Base-by-base conservation (phyloP, 1,284 basidiomycete genomes). In the Retiboletus flavoniger region DNA sequence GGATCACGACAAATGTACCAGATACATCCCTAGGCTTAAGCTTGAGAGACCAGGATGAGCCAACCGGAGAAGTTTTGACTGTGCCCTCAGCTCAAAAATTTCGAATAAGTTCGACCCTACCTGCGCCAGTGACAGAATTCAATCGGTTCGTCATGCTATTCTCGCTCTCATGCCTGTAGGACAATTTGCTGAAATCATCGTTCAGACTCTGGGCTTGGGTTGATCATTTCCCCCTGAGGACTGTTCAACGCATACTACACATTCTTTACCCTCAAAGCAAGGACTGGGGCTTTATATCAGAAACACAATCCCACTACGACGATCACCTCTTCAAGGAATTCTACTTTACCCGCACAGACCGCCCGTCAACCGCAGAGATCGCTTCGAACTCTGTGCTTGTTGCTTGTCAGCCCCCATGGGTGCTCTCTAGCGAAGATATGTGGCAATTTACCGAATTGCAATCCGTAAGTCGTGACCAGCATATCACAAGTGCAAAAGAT, bases 361-460 rank as follows among this genome's bases (percentile, higher is more conserved):
- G 53, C 47, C 32, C 51, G 34, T 57, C 47, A 19, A 67, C 57
- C 39, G 58, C 53, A 42, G 65, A 63, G 45, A 68, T 67, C 24
- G 59, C 59, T 44, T 59, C 63, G 8, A 65, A 72, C 14, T 69
- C 72, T 19, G 66, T 76, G 4, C 62, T 74, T 11, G 64, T 81
- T 41, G 70, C 72, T 46, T 72, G 78, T 21, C 77, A 79, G 54
- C 75, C 79, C 7, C 77, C 79, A 0, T 80, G 80, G 80, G 71
- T 80, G 32, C 60, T 78, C 19, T 66, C 76, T 3, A 54, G 53
- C 0, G 67, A 67, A 42, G 78, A 80, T 54, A 58, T 81, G 32
- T 69, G 72, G 51, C 62, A 66, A 14, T 79, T 81, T 51, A 64
- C 66, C 4, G 59, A 67, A 34, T 64, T 72, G 46, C 60, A 58